phyloP scores from a whole-genome alignment of 371 early-diverging fungal genomes.

The Apophysomyces variabilis region DNA sequence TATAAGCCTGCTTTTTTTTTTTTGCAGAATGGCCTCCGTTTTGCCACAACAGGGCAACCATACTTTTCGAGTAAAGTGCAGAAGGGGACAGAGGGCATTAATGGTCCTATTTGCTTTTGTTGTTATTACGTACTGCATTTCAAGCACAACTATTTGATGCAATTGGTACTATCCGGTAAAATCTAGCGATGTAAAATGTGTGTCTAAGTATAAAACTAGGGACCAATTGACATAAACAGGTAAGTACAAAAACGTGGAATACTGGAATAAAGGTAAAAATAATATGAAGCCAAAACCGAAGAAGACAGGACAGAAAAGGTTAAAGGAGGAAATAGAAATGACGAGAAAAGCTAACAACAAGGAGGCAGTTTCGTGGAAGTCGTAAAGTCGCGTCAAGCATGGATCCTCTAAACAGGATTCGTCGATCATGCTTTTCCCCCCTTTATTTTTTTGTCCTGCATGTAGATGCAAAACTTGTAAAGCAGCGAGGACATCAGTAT shows the following conservation, averaged over 20 bases:
- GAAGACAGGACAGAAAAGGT: background rate
- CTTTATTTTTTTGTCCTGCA: conserved; percentile 4
- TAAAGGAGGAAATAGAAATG: background rate
- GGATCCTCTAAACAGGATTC: conserved; percentile 8
- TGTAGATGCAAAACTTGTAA: conserved; percentile 9
- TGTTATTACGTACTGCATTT: background rate
- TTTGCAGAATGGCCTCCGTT: background rate
- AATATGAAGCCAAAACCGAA: background rate
- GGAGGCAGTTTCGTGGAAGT: background rate
- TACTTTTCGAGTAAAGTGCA: background rate
- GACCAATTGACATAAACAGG: conserved; percentile 10
- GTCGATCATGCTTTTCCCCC: conserved; percentile 3
- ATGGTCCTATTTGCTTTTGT: background rate
- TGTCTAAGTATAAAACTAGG: conserved; percentile 1
- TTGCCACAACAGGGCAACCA: background rate
- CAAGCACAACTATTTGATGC: background rate
- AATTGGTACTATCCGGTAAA: background rate
- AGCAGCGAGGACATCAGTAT: conserved; percentile 4
- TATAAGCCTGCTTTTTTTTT: background rate
- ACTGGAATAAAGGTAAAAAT: background rate
- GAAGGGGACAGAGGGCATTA: background rate
- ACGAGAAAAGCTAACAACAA: conserved; percentile 10
- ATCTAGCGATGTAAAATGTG: background rate
- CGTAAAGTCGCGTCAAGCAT: conserved; percentile 1
- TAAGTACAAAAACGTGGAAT: background rate